Percentiles rank a stretch among this genome's conserved stretches.
These are phyloP conservation scores for Larix kaempferi DNA, from an alignment of 75 land plant species.

Conservation along the genomic window DNA sequence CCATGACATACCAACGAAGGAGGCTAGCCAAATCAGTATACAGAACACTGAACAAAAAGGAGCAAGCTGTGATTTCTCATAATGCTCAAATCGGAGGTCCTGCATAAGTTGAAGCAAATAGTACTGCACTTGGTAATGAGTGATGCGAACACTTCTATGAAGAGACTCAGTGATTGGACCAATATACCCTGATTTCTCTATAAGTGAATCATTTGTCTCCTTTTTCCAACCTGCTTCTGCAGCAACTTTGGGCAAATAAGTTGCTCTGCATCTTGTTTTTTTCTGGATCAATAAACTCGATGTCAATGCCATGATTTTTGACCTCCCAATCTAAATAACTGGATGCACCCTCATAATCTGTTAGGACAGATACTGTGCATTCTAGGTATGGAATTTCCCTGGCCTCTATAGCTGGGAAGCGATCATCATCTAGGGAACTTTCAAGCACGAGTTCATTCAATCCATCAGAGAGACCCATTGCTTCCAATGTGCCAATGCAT, in stretches of 20 bases:
- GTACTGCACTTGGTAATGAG: slow-evolving; percentile 90
- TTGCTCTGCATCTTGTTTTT: slow-evolving; percentile 81
- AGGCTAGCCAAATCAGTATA: too few relatives aligned
- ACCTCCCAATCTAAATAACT: slow-evolving; percentile 96
- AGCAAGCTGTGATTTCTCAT: too few relatives aligned
- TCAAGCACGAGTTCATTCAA: slow-evolving; percentile 91
- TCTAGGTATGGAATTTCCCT: slow-evolving; percentile 85
- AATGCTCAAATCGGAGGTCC: too few relatives aligned
- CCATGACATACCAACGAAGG: too few relatives aligned
- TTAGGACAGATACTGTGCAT: slow-evolving; percentile 90
- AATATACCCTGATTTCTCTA: slow-evolving; percentile 78
- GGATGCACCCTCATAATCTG: slow-evolving; percentile 76
- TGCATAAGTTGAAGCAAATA: too few relatives aligned
- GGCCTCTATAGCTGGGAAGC: slow-evolving; percentile 88
- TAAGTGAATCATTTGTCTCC: slow-evolving; percentile 85
- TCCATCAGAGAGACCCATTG: slow-evolving; percentile 73
- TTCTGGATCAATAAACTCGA: slow-evolving; percentile 91
- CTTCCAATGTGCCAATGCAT: too few relatives aligned
- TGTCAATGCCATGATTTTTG: slow-evolving; percentile 85
- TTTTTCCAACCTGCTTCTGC: slow-evolving; percentile 96
- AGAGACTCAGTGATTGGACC: slow-evolving; percentile 77
- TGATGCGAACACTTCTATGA: slow-evolving; percentile 58
- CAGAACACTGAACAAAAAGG: too few relatives aligned
- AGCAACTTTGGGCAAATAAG: slow-evolving; percentile 92
- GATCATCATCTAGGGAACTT: slow-evolving; percentile 85